Percentiles rank a stretch among this genome's conserved stretches.
phyloP scores from a whole-genome alignment of 2,329 filamentous ascomycete genomes.

The Escovopsis sp. region DNA sequence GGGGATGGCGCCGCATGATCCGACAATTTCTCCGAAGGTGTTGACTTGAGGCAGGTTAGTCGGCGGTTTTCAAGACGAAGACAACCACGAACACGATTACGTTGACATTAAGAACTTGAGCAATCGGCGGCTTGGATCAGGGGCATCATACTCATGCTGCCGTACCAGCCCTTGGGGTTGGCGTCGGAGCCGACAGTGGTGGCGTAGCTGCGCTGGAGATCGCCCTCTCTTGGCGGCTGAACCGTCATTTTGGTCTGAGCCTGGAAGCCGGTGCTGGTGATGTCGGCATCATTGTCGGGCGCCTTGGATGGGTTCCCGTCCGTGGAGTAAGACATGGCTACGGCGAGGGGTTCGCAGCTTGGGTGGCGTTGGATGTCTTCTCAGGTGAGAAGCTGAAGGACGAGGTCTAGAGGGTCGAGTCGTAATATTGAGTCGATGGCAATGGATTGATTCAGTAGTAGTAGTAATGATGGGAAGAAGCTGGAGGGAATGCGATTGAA shows the following conservation, averaged over 20 bases:
- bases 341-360: not conserved
- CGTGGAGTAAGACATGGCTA: conserved; percentile 10
- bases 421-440: too few species aligned
- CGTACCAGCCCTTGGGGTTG: conserved; percentile 75
- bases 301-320: conserved; percentile 18
- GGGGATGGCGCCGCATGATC: conserved; percentile 71
- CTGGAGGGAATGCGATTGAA: too few species aligned
- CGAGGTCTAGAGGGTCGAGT: too few species aligned
- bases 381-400: too few species aligned
- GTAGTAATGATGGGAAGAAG: too few species aligned
- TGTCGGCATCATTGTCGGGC: conserved; percentile 7
- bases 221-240: conserved; percentile 65
- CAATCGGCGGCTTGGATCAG: not conserved
- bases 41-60: conserved; percentile 38
- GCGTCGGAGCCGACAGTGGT: conserved; percentile 48
- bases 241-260: conserved; percentile 49
- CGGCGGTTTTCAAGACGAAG: too few species aligned
- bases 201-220: conserved; percentile 74
- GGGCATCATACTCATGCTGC: conserved; percentile 54
- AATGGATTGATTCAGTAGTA: too few species aligned
- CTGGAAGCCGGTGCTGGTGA: conserved; percentile 28
- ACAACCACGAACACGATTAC: too few species aligned
- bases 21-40: conserved; percentile 56
- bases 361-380: too few species aligned
- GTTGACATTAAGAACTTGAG: not conserved